Conservation (phyloP, 1,284 basidiomycete species). For the Dichomitus squalens region DNA sequence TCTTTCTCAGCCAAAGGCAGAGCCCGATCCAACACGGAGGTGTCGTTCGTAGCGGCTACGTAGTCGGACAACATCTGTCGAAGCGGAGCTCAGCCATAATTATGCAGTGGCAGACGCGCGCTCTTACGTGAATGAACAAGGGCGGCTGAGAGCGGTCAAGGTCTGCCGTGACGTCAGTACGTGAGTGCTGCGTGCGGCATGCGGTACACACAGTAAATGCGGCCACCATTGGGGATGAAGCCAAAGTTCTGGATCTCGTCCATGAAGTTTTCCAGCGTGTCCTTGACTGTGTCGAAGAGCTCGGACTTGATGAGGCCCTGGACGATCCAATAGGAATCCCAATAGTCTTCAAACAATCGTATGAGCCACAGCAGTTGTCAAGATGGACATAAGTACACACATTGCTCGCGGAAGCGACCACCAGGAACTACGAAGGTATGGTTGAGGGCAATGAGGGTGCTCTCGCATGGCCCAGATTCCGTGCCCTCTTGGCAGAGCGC, state of each 20-base stretch:
- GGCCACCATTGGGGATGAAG: slow-evolving; percentile 92
- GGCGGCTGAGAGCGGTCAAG: slow-evolving; percentile 91
- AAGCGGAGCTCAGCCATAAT: neutral
- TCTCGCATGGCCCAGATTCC: slow-evolving; percentile 66
- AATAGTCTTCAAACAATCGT: slow-evolving; percentile 55
- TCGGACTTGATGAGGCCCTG: slow-evolving; percentile 82
- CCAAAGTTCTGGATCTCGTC: slow-evolving; percentile 81
- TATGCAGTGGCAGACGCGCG: neutral
- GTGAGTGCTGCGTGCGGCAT: neutral
- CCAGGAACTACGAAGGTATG: slow-evolving; percentile 90
- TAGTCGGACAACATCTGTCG: slow-evolving; percentile 70
- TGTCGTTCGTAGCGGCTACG: slow-evolving; percentile 60
- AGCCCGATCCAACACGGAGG: slow-evolving; percentile 61
- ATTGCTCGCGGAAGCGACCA: slow-evolving; percentile 71
- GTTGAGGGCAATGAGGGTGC: slow-evolving; percentile 86
- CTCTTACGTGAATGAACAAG: slow-evolving; percentile 73
- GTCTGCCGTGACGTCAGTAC: slow-evolving; percentile 44
- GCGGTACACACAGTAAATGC: slow-evolving; percentile 66
- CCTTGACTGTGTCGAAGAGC: slow-evolving; percentile 74
- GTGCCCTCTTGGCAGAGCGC: slow-evolving; percentile 58
- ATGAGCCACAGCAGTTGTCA: neutral
- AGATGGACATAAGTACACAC: slow-evolving; percentile 40
- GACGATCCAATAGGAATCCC: slow-evolving; percentile 88
- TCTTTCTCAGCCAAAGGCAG: slow-evolving; percentile 73
- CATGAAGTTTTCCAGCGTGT: slow-evolving; percentile 90